Conservation (phyloP, 164 flowering plant genomes). For the Akebia trifoliata region DNA sequence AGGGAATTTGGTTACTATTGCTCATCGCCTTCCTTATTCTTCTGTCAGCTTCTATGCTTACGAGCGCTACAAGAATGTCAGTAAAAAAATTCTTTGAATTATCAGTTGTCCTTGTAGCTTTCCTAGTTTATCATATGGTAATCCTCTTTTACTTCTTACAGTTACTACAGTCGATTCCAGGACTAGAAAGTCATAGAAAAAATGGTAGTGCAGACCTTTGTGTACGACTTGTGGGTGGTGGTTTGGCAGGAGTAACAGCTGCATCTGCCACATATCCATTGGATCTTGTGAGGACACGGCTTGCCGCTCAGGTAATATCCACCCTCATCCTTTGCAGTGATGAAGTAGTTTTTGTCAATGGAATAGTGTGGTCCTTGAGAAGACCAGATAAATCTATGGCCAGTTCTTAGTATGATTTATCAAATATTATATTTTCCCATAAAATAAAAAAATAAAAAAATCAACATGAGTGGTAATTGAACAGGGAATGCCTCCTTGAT, state of each 20-base stretch:
- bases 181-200: slow-evolving; percentile 35
- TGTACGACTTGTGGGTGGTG: slow-evolving; percentile 72
- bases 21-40: slow-evolving; percentile 87
- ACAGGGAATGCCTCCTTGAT: too few species aligned
- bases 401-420: too few species aligned
- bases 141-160: slow-evolving; percentile 24
- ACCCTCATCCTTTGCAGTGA: too few species aligned
- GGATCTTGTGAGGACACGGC: slow-evolving; percentile 85
- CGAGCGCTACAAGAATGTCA: slow-evolving; percentile 66
- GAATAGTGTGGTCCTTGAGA: too few species aligned
- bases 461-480: too few species aligned
- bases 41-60: slow-evolving; percentile 72
- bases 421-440: too few species aligned
- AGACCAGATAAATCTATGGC: too few species aligned
- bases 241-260: slow-evolving; percentile 81
- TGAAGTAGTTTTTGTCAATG: too few species aligned
- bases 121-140: not conserved
- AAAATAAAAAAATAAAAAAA: too few species aligned
- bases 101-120: not conserved
- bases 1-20: slow-evolving; percentile 80
- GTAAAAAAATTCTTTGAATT: slow-evolving; percentile 15
- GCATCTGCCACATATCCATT: slow-evolving; percentile 75
- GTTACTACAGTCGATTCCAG: slow-evolving; percentile 52
- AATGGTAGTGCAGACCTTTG: slow-evolving; percentile 32
- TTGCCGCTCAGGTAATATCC: slow-evolving; percentile 74